Evolutionary conservation across 75 land plant genomes (phyloP).

Genomic region (Pinus taeda): DNA sequence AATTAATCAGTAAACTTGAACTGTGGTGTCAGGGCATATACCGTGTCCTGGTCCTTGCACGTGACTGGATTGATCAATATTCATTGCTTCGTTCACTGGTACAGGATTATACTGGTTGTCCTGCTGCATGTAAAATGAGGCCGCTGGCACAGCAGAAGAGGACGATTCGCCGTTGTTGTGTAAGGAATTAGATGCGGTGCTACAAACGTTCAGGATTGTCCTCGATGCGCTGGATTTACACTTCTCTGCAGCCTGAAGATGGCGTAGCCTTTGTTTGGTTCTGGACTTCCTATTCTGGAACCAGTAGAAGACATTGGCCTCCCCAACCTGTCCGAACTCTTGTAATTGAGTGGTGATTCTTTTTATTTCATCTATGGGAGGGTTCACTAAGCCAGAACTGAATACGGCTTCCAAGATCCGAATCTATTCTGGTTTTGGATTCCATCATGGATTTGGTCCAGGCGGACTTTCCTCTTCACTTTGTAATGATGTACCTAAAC

Average conservation of each 20-base stretch:
- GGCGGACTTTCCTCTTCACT: background rate
- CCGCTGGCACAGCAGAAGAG: background rate
- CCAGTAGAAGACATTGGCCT: constrained; percentile 32
- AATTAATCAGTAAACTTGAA: no score
- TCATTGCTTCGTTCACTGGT: background rate
- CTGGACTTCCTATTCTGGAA: constrained; percentile 49
- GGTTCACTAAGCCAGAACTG: constrained; percentile 3
- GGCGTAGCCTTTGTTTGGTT: constrained; percentile 58
- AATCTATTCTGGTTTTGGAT: constrained; percentile 13
- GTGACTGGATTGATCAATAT: background rate
- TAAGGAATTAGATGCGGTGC: background rate
- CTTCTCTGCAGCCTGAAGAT: constrained; percentile 25
- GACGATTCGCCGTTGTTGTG: background rate
- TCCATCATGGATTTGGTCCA: constrained; percentile 12
- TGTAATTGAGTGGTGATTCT: no score
- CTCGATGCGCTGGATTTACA: no score
- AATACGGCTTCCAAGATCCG: background rate
- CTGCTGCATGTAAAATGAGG: background rate
- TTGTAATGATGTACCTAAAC: no score
- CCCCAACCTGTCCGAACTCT: constrained; percentile 15
- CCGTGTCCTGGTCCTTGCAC: background rate
- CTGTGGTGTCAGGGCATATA: background rate
- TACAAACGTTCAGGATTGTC: background rate
- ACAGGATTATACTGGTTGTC: background rate
- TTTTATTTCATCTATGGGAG: background rate